Evolutionary conservation across 176 grass and related monocot genomes (phyloP).

Genomic region (Avena atlantica): DNA sequence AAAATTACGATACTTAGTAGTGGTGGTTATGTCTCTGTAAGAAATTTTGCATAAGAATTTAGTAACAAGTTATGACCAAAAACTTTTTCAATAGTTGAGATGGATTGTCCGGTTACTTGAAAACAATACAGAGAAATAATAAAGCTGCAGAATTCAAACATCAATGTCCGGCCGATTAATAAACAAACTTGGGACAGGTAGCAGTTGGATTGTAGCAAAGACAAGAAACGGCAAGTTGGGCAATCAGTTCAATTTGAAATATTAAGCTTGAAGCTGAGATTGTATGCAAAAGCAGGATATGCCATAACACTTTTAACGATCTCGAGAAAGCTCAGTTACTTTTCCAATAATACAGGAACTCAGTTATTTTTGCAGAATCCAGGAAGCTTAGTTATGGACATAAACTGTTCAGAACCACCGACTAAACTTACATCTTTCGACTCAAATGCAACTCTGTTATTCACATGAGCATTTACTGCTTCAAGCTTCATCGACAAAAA

Average conservation of each 20-base stretch:
- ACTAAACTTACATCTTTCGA: conserved; percentile 85
- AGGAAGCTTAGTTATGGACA: conserved; percentile 3
- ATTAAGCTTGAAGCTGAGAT: conserved; percentile 6
- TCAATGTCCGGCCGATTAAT: background rate
- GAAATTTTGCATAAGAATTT: background rate
- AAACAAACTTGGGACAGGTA: background rate
- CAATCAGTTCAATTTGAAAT: conserved; percentile 5
- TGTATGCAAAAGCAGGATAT: background rate
- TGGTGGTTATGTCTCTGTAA: background rate
- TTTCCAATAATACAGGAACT: background rate
- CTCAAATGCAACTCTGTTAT: conserved; percentile 60
- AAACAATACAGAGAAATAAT: background rate
- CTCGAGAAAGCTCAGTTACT: background rate
- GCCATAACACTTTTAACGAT: background rate
- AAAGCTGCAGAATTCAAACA: conserved; percentile 8
- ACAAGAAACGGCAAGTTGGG: background rate
- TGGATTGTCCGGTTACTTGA: background rate
- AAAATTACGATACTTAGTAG: background rate
- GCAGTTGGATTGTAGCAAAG: background rate
- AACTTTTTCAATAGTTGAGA: background rate
- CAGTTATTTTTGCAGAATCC: background rate
- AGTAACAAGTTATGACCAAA: background rate
- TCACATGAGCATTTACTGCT: conserved; percentile 80
- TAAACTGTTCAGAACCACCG: background rate
- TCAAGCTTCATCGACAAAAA: conserved; percentile 99